Base-by-base conservation (phyloP, 306 rosid genomes). In the Vigna trinervia region DNA sequence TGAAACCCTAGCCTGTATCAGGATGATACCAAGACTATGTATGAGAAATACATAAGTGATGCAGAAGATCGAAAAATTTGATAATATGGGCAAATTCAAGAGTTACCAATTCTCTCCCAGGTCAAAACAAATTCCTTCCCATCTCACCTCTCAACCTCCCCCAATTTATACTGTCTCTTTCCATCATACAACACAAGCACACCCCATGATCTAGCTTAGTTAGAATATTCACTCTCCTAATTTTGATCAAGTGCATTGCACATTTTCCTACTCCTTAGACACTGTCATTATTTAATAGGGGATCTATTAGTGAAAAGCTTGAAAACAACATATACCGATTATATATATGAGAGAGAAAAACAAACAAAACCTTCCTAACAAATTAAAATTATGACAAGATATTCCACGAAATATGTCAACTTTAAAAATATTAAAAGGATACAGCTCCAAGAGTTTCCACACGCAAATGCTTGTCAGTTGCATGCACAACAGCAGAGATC, bases 381-480 rank as follows among this genome's bases (percentile, higher is more conserved):
- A 77, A 36, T 72, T 70, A 62, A 41, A 74, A 75, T 19, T 6
- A 47, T 46, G 28, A 53, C 60, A 36, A 78, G 50, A 69, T 15
- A 7, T 15, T 47, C 62, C 15, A 34, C 34, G 23, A 79, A 39
- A 63, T 4, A 74, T 32, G 38, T 13, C 22, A 45, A 69, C 46
- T 69, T 34, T 28, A 71, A 77, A 73, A n/a, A 19, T 17, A 63
- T 9, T 22, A 77, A 85, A 87, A 88, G 84, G 98, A 94, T 94
- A 92, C 98, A 34, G 98, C 98, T n/a, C 91, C 97, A 84, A 94
- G 93, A 74, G 88, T 87, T 87, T 94, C 98, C 84, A 85, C 69
- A 13, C 98, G 97, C 74, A 92, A 78, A 85, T 92, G 95, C 85
- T 92, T 94, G 74, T 94, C 98, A 48, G 86, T 89, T 73, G 92